Percentiles rank a stretch among this genome's conserved stretches.
Conservation (phyloP, 2,329 filamentous ascomycete genomes). For the Plenodomus tracheiphilus region DNA sequence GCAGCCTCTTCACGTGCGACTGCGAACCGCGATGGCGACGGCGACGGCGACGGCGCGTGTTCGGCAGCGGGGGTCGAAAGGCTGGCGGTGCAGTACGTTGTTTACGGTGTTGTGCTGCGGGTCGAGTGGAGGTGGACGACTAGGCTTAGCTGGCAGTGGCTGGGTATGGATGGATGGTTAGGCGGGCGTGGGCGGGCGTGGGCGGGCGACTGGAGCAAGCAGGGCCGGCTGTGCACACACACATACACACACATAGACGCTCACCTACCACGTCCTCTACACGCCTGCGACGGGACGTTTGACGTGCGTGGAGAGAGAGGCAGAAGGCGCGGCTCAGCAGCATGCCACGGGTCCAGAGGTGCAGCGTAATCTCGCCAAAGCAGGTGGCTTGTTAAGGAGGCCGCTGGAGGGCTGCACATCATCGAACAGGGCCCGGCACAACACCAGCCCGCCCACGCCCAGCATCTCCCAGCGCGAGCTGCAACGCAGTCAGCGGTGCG, state of each 20-base stretch:
- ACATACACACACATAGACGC: neutral
- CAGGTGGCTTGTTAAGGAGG: slow-evolving; percentile 16
- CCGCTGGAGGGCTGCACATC: slow-evolving; percentile 24
- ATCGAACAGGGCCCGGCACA: slow-evolving; percentile 15
- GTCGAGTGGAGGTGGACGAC: too few relatives aligned
- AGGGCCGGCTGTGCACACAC: neutral
- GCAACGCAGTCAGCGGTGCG: neutral
- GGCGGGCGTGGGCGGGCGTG: neutral
- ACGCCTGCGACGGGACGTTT: slow-evolving; percentile 12
- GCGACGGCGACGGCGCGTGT: neutral
- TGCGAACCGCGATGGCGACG: neutral
- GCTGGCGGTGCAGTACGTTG: too few relatives aligned
- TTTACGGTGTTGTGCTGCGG: too few relatives aligned
- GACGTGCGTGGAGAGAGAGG: slow-evolving; percentile 34
- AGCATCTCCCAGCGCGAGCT: slow-evolving; percentile 11
- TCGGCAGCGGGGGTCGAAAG: neutral
- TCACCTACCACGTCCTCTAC: too few relatives aligned
- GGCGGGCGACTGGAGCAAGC: neutral
- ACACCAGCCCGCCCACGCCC: slow-evolving; percentile 4
- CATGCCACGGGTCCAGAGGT: slow-evolving; percentile 3
- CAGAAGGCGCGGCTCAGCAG: slow-evolving; percentile 33
- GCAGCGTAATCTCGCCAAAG: slow-evolving; percentile 20
- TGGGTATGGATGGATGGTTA: neutral
- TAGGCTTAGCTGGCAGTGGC: too few relatives aligned
- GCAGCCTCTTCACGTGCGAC: too few relatives aligned